phyloP scores from a whole-genome alignment of 106 monocot genomes.

The Gastrodia elata region DNA sequence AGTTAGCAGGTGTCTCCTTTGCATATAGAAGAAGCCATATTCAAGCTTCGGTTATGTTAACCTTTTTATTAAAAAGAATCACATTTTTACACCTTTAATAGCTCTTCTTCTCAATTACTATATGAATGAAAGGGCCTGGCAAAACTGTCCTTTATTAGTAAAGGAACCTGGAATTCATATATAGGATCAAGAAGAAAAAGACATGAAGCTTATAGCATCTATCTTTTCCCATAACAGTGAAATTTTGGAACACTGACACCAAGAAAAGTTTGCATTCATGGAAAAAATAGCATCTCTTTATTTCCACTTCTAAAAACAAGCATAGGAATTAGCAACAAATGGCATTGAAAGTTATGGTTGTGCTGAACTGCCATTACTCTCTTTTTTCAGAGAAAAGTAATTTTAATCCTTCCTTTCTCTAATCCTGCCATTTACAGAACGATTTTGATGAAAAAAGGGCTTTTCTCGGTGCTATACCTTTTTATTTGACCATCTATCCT shows the following conservation, averaged over 20 bases:
- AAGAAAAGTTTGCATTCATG: neutral
- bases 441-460: neutral
- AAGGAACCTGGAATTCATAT: neutral
- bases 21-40: neutral
- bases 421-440: conserved; percentile 4
- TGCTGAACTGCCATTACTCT: neutral
- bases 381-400: neutral
- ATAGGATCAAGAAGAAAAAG: neutral
- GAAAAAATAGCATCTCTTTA: conserved; percentile 1
- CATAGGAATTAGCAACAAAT: conserved; percentile 11
- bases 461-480: neutral
- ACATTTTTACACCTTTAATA: neutral
- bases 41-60: neutral
- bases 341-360: conserved; percentile 5
- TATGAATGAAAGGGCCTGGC: neutral
- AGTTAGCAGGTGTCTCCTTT: neutral
- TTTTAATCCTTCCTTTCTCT: neutral
- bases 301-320: neutral
- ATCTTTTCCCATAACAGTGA: conserved; percentile 4
- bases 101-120: neutral
- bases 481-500: neutral
- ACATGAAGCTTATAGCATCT: neutral
- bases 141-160: conserved; percentile 1
- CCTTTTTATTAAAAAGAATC: neutral
- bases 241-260: neutral